Evolutionary conservation across 106 monocot species (phyloP).

Genomic region (Apostasia ramifera): DNA sequence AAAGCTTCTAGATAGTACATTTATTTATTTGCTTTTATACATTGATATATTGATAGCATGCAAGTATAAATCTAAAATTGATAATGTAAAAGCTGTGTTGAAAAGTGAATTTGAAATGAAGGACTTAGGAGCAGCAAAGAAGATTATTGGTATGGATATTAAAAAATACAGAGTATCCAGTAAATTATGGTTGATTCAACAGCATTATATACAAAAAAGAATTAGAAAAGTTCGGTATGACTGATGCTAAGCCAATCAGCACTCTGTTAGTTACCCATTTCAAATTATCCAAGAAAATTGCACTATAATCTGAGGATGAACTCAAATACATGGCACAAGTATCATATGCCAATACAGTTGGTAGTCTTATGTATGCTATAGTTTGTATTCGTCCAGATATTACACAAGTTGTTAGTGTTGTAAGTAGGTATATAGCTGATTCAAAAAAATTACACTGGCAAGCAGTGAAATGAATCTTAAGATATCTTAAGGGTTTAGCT

Average conservation of each 20-base stretch:
- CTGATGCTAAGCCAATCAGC: neutral
- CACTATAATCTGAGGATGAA: neutral
- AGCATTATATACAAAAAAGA: neutral
- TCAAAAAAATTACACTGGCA: neutral
- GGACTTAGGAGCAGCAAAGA: neutral
- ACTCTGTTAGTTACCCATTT: neutral
- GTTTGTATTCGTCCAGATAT: neutral
- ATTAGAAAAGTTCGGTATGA: neutral
- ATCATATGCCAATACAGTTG: neutral
- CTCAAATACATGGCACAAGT: neutral
- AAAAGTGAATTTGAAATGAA: neutral
- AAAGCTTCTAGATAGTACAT: neutral
- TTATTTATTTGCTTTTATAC: neutral
- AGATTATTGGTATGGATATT: neutral
- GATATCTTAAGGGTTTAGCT: neutral
- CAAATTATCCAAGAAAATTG: neutral
- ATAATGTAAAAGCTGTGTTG: neutral
- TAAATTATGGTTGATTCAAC: no score
- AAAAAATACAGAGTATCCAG: neutral
- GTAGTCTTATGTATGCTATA: neutral
- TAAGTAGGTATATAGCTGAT: neutral
- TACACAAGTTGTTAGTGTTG: neutral
- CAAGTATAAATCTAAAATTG: no score
- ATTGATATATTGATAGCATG: neutral
- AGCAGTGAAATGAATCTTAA: neutral